Base-by-base conservation (phyloP, 208 protist species). In the Acanthamoeba sp. region DNA sequence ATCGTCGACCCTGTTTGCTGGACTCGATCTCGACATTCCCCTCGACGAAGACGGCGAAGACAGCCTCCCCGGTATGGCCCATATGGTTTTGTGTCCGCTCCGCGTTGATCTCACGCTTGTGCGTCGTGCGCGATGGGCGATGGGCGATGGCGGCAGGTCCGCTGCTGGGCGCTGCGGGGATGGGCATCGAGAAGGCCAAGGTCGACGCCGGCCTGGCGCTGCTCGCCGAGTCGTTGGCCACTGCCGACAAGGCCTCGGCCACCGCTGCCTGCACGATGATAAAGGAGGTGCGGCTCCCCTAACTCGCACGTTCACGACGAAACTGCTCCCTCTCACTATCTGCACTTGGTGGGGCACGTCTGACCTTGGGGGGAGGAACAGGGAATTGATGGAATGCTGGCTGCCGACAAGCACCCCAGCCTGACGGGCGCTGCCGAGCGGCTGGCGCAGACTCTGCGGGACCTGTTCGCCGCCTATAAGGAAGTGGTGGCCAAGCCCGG, bases 1-100 rank as follows among this genome's bases (percentile, higher is more conserved):
- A 32, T 91, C 84, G 12, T 40, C 34, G 50, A 91, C 84, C 27
- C 84, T 91, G 24, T 91, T 91, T 69, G 84, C 84, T 4, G 84
- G 84, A 5, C 52, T 91, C 34, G 84, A 91, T 29, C 84, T 91
- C 40, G 84, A 91, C 6, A 91, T 91, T 22, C 57, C 84, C 1
- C 34, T 91, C 9, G 84, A 91, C 4, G 84, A 91, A 1, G 84
- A 91, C 7, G 52, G 27, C 40, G 22, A 27, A 10, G 84, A 91
- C 84, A 66, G 36, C 84, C 57, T 91, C 36, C 84, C 84, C 45
- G 32, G 50, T 91, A 91, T 5, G 84, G n/a, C n/a, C n/a, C n/a
- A n/a, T n/a, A n/a, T n/a, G n/a, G n/a, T n/a, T n/a, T n/a, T n/a
- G n/a, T n/a, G n/a, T n/a, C n/a, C n/a, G n/a, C n/a, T n/a, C n/a